Evolutionary conservation across 2,329 filamentous ascomycete species (phyloP), one percentile per base, ranked within the genome.

Genomic region (Penicillium sp.): DNA sequence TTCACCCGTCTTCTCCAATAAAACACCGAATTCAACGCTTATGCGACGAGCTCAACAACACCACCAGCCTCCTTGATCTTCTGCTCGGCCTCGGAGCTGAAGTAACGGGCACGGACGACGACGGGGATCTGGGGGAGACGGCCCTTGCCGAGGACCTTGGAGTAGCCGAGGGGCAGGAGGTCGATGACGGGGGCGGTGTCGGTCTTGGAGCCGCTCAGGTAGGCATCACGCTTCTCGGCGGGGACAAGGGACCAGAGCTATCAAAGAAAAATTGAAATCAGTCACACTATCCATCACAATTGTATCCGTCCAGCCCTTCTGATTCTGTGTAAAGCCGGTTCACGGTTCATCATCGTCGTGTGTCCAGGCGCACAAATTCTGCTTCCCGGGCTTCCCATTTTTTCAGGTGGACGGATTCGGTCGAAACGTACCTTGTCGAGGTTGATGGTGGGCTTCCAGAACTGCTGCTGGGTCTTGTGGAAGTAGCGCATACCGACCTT

Each of bases 401-500:
- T 44, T 51, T 44, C 43, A 38, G 35, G 50, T 33, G 42, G 46
- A 48, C 44, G 30, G 51, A 51, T 42, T 48, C 44, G 45, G 46
- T 50, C 41, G 44, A 39, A 62, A 73, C 79, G 71, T 79, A 92
- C 89, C 89, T 97, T 99, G 81, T 97, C 94, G 69, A 99, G 82
- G 85, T 99, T 99, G 87, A 99, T 88, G 69, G 90, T 85, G 65
- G 94, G 94, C 83, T 96, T 96, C 94, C 92, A 99, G 85, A 92
- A 91, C 75, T 95, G 88, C 84, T 92, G 92, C 73, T 86, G 84
- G 74, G 90, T 87, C 81, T 94, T 92, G 85, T 97, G 92, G 89
- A 96, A 96, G 82, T 92, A 87, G 74, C 89, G 83, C 89, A 92
- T 92, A 81, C 89, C 88, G 69, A 92, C 89, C 83, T 96, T 96